These are phyloP conservation scores for Quercus wislizeni DNA, from an alignment of 306 rosid species.

Conservation along the genomic window DNA sequence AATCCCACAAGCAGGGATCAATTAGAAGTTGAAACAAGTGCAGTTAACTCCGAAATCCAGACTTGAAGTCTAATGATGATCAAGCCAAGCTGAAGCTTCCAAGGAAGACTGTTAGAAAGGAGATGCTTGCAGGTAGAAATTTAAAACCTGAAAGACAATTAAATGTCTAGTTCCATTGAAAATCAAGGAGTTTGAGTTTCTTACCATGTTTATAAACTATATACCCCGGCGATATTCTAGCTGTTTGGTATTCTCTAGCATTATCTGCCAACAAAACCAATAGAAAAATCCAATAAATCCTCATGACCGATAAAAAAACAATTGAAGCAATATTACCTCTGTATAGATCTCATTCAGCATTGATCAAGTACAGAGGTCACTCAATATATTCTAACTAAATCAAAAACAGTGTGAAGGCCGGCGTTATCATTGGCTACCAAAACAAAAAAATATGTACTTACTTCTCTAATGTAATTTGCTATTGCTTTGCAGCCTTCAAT, in stretches of 20 bases:
- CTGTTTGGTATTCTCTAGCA: constrained; percentile 73
- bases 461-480: constrained; percentile 76
- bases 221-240: constrained; percentile 64
- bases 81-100: neutral
- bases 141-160: neutral
- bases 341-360: neutral
- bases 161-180: neutral
- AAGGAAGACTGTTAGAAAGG: neutral
- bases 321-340: neutral
- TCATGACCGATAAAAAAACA: constrained; percentile 7
- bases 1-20: neutral
- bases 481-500: constrained; percentile 94
- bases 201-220: constrained; percentile 27
- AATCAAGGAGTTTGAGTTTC: constrained; percentile 2
- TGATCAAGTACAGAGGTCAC: neutral
- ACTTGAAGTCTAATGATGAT: neutral
- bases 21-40: neutral
- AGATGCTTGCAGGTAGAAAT: neutral
- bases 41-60: neutral
- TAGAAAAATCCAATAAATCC: constrained; percentile 8
- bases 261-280: constrained; percentile 46
- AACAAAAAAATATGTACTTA: constrained; percentile 20
- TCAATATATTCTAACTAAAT: neutral
- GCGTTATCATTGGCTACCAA: neutral
- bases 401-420: neutral